Evolutionary conservation across 371 early-diverging fungal species (phyloP).

Genomic region (Phascolomyces articulosus): DNA sequence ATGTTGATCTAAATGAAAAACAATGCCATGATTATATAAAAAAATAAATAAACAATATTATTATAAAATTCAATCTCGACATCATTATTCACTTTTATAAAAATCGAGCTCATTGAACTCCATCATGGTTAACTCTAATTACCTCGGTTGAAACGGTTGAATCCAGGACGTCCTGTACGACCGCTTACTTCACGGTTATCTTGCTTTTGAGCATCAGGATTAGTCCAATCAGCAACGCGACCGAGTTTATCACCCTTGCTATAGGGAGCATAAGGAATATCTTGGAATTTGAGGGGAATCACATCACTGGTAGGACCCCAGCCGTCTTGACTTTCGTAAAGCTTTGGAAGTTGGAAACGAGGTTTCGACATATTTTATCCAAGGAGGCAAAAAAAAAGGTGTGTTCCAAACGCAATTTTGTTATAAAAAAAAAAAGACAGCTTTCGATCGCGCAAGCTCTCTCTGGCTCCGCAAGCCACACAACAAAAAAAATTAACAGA

Average conservation of each 20-base stretch:
- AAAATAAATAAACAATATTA: no score
- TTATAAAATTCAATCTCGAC: no score
- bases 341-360: slow-evolving; percentile 69
- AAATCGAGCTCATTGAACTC: no score
- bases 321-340: slow-evolving; percentile 72
- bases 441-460: background rate
- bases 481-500: no score
- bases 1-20: slow-evolving; percentile 58
- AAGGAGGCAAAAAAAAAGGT: no score
- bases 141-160: slow-evolving; percentile 69
- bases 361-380: slow-evolving; percentile 25
- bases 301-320: slow-evolving; percentile 75
- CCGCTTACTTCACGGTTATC: slow-evolving; percentile 58
- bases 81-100: no score
- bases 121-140: no score
- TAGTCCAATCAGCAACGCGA: slow-evolving; percentile 92
- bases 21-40: no score
- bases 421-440: background rate
- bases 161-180: slow-evolving; percentile 60
- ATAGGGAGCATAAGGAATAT: slow-evolving; percentile 96
- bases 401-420: no score
- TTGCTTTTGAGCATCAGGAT: slow-evolving; percentile 68
- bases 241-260: slow-evolving; percentile 95
- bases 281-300: slow-evolving; percentile 68
- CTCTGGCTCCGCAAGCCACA: no score